Conservation (phyloP, 345 rosid species). For the Hibiscus mutabilis region DNA sequence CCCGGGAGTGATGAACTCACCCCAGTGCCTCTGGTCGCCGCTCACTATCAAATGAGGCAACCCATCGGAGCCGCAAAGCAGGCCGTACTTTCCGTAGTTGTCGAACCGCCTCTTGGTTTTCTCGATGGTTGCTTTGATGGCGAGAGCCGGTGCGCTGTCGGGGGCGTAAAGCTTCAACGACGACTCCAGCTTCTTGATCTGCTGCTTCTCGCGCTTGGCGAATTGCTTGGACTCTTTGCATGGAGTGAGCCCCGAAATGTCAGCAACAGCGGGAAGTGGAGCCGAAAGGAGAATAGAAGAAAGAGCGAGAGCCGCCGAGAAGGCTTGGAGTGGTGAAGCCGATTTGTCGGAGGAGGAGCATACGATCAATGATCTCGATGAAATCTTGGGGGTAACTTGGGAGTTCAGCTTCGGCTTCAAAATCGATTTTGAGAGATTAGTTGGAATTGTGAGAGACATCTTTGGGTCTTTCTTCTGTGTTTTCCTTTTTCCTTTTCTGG, state of each 20-base stretch:
- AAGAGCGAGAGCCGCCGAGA: conserved; percentile 84
- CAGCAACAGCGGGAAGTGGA: conserved; percentile 86
- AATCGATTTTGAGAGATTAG: conserved; percentile 63
- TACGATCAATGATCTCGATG: conserved; percentile 30
- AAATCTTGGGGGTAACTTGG: conserved; percentile 26
- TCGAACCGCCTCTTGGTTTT: conserved; percentile 81
- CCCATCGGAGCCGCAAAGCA: conserved; percentile 88
- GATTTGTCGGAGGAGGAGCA: conserved; percentile 42
- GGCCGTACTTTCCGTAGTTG: conserved; percentile 81
- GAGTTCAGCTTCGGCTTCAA: conserved; percentile 48
- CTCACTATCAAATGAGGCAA: conserved; percentile 91
- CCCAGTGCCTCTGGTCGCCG: conserved; percentile 99
- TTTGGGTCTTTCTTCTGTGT: neutral
- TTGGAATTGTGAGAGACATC: conserved; percentile 83
- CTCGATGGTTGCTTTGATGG: conserved; percentile 84
- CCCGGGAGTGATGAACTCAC: conserved; percentile 96
- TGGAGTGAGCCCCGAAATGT: conserved; percentile 87
- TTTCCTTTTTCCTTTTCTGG: neutral
- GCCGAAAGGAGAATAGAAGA: conserved; percentile 88
- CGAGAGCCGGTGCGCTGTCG: conserved; percentile 90
- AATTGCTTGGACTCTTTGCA: conserved; percentile 96
- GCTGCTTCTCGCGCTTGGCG: conserved; percentile 88
- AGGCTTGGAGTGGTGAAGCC: conserved; percentile 52
- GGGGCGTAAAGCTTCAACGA: conserved; percentile 90
- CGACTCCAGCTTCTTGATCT: conserved; percentile 66